phyloP scores from a whole-genome alignment of 169 alveolate genomes.

The Amoebophrya sp. region DNA sequence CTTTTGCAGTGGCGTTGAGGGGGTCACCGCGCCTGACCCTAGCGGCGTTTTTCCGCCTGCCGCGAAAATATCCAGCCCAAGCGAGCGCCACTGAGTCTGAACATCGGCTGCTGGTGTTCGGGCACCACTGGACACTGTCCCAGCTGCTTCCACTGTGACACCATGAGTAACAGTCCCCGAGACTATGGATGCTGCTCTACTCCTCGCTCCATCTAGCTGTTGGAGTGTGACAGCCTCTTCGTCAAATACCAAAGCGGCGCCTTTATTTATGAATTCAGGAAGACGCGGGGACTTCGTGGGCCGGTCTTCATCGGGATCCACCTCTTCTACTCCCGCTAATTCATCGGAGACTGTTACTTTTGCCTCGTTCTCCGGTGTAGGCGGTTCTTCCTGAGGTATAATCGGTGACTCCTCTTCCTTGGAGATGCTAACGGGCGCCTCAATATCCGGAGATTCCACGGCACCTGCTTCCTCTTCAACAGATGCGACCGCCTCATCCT shows the following conservation, averaged over 20 bases:
- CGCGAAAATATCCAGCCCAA: not conserved
- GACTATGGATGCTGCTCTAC: too few relatives aligned
- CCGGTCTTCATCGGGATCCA: not conserved
- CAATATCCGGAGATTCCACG: not conserved
- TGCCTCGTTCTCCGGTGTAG: too few relatives aligned
- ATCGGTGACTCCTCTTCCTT: too few relatives aligned
- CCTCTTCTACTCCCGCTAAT: not conserved
- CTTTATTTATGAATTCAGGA: not conserved
- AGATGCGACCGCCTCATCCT: not conserved
- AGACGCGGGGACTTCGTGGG: not conserved
- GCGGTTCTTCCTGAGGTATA: too few relatives aligned
- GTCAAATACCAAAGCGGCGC: not conserved
- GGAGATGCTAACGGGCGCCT: too few relatives aligned
- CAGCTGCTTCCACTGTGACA: not conserved
- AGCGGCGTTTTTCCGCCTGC: not conserved
- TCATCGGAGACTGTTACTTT: not conserved
- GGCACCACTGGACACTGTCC: too few relatives aligned
- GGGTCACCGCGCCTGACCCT: not conserved
- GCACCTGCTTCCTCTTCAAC: not conserved
- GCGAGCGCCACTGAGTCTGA: constrained; percentile 27
- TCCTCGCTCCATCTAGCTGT: not conserved
- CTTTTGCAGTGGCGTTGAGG: too few relatives aligned
- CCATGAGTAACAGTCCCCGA: too few relatives aligned
- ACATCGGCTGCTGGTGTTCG: too few relatives aligned
- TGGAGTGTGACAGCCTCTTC: not conserved